phyloP scores from a whole-genome alignment of 2,329 filamentous ascomycete genomes.

The Sphaerulina vaccinii region DNA sequence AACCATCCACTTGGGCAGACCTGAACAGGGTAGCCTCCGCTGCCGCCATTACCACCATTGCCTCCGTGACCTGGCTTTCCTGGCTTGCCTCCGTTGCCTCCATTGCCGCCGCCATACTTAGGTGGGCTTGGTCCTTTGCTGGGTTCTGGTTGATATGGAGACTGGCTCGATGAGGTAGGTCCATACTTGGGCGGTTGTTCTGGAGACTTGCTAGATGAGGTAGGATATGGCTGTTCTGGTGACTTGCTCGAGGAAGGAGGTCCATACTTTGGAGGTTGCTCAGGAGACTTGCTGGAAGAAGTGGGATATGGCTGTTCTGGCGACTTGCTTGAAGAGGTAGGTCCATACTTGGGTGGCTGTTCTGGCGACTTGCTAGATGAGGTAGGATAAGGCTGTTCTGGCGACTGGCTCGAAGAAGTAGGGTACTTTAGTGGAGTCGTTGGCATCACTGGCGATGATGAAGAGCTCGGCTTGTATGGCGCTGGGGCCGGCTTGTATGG shows the following conservation, averaged over 20 bases:
- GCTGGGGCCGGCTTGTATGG: background rate
- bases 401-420: background rate
- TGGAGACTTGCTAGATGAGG: background rate
- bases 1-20: slow-evolving; percentile 7
- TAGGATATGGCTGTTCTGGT: no score
- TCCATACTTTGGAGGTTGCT: background rate
- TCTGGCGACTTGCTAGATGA: background rate
- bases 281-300: no score
- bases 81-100: background rate
- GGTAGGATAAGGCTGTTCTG: no score
- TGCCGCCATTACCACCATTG: background rate
- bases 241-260: no score
- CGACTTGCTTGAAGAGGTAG: background rate
- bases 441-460: background rate
- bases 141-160: background rate
- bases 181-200: background rate
- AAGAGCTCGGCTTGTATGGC: background rate
- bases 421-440: background rate
- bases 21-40: background rate
- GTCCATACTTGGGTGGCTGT: background rate
- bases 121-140: no score
- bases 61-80: background rate
- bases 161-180: background rate
- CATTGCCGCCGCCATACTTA: background rate
- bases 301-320: background rate